These are phyloP conservation scores for Neonectria faginata DNA, from an alignment of 2,329 filamentous ascomycete genomes.

Conservation along the genomic window DNA sequence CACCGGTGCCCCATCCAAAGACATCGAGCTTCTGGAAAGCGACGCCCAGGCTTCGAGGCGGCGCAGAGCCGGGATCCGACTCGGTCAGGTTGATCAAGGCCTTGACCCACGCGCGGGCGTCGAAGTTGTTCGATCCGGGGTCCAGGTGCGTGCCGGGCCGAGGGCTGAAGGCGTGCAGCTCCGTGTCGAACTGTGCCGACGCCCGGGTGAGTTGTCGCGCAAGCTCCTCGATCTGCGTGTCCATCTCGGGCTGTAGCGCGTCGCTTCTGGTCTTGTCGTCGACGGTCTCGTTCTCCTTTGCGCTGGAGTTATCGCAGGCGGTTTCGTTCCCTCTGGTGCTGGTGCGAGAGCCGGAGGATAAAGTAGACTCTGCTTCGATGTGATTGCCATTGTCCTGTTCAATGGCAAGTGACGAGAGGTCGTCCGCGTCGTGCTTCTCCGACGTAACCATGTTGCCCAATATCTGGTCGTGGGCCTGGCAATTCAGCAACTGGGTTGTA, in stretches of 20 bases:
- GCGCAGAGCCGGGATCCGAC: slow-evolving; percentile 41
- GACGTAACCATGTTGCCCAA: not conserved
- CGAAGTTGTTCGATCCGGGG: slow-evolving; percentile 43
- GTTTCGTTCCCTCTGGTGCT: not conserved
- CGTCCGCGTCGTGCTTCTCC: not conserved
- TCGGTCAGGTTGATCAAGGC: slow-evolving; percentile 44
- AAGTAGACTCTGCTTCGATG: not conserved
- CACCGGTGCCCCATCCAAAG: slow-evolving; percentile 43
- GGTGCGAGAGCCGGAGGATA: not conserved
- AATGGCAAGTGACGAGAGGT: not conserved
- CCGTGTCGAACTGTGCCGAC: slow-evolving; percentile 28
- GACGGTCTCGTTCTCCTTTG: not conserved
- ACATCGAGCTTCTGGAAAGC: slow-evolving; percentile 45
- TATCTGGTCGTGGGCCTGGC: not conserved
- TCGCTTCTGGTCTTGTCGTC: not conserved
- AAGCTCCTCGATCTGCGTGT: slow-evolving; percentile 27
- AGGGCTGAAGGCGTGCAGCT: slow-evolving; percentile 38
- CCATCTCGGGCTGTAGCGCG: not conserved
- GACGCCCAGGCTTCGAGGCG: slow-evolving; percentile 42
- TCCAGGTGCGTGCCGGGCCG: slow-evolving; percentile 39
- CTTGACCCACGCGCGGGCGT: slow-evolving; percentile 44
- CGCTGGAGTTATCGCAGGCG: slow-evolving; percentile 1
- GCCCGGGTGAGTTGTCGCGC: slow-evolving; percentile 32
- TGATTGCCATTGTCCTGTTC: not conserved
- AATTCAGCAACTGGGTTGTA: not conserved